These are phyloP conservation scores for Phenoliferia sp. DNA, from an alignment of 1,284 basidiomycete genomes.

Conservation along the genomic window DNA sequence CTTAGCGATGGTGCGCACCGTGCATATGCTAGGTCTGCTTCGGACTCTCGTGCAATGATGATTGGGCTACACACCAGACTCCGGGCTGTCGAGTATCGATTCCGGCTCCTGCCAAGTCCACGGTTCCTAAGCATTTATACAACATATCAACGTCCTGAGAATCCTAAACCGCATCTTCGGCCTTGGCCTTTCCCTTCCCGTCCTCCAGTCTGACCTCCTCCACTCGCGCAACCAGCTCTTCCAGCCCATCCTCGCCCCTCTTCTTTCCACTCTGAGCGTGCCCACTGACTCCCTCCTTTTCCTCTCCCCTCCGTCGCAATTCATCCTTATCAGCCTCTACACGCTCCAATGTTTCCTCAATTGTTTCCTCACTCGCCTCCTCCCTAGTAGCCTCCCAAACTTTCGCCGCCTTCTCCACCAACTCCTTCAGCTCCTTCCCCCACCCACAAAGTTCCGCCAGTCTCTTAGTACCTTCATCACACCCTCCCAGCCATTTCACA, in stretches of 20 bases:
- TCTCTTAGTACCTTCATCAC: slow-evolving; percentile 27
- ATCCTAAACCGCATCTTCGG: too few relatives aligned
- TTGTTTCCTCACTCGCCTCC: slow-evolving; percentile 11
- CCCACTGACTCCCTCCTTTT: too few relatives aligned
- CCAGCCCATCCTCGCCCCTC: neutral
- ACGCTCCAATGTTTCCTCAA: slow-evolving; percentile 6
- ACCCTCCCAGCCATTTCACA: slow-evolving; percentile 22
- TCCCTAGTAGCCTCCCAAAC: slow-evolving; percentile 5
- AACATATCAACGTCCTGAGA: too few relatives aligned
- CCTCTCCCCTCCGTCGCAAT: neutral
- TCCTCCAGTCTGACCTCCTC: neutral
- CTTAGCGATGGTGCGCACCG: too few relatives aligned
- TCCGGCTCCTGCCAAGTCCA: too few relatives aligned
- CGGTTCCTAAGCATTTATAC: too few relatives aligned
- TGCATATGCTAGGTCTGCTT: too few relatives aligned
- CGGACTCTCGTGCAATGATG: too few relatives aligned
- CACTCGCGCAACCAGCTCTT: neutral
- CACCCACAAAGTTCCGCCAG: slow-evolving; percentile 26
- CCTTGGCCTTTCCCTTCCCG: too few relatives aligned
- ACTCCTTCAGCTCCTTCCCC: slow-evolving; percentile 19
- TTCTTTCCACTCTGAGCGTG: too few relatives aligned
- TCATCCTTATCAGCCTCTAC: neutral
- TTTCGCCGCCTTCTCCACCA: slow-evolving; percentile 13
- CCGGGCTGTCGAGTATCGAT: too few relatives aligned
- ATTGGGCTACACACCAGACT: too few relatives aligned